Evolutionary conservation across 2,329 filamentous ascomycete genomes (phyloP).

Genomic region (Pyrenochaeta sp.): DNA sequence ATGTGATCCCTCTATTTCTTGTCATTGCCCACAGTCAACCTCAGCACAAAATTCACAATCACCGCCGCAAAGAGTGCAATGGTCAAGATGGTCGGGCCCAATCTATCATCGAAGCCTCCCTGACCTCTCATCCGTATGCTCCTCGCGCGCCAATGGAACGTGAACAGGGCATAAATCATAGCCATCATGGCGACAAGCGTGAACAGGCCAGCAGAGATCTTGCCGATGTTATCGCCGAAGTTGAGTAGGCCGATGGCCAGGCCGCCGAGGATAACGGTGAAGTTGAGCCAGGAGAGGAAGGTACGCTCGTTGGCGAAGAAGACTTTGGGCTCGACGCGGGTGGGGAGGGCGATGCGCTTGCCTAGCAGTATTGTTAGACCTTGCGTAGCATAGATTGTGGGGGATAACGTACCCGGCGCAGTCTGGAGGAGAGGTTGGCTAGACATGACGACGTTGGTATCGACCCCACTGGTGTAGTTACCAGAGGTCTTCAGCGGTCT

Average conservation of each 20-base stretch:
- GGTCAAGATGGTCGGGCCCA: constrained; percentile 90
- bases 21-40: constrained; percentile 38
- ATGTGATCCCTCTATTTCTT: constrained; percentile 12
- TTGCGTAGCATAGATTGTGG: not conserved
- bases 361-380: constrained; percentile 62
- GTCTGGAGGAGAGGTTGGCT: constrained; percentile 95
- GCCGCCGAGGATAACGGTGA: constrained; percentile 96
- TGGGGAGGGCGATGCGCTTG: constrained; percentile 98
- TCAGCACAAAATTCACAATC: constrained; percentile 92
- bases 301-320: constrained; percentile 99
- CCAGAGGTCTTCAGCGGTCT: constrained; percentile 10
- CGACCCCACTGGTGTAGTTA: constrained; percentile 22
- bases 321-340: constrained; percentile 98
- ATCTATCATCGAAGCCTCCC: constrained; percentile 94
- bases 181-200: constrained; percentile 92
- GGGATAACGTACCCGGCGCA: constrained; percentile 73
- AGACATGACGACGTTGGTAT: constrained; percentile 72
- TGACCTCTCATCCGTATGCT: constrained; percentile 91
- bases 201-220: constrained; percentile 93
- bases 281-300: constrained; percentile 99
- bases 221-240: constrained; percentile 93
- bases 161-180: constrained; percentile 93
- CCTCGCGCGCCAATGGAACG: constrained; percentile 96
- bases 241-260: constrained; percentile 97
- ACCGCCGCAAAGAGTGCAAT: constrained; percentile 87